Conservation (phyloP, 352 stramenopile species). For the Globisporangium ultimum region DNA sequence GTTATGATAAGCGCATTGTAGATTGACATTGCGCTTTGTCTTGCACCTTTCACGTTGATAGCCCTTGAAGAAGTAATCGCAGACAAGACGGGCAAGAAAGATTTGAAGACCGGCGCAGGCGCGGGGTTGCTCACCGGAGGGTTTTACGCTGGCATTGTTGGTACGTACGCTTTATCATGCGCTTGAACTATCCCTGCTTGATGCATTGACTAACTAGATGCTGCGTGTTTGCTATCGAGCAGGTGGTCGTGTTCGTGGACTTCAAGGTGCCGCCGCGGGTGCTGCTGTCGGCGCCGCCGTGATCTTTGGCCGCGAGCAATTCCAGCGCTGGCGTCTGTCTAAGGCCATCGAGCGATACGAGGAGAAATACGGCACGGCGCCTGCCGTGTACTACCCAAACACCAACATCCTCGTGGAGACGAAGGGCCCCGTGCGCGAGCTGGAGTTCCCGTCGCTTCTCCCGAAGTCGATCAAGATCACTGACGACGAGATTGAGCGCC, state of each 20-base stretch:
- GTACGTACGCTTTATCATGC: constrained; percentile 22
- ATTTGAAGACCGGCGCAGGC: constrained; percentile 50
- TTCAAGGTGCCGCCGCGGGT: constrained; percentile 66
- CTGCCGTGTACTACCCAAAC: constrained; percentile 61
- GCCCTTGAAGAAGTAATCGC: constrained; percentile 77
- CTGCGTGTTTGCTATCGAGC: not conserved
- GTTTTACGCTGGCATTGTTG: constrained; percentile 67
- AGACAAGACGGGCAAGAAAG: constrained; percentile 60
- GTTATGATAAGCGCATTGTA: not conserved
- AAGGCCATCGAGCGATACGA: constrained; percentile 80
- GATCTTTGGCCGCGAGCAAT: constrained; percentile 64
- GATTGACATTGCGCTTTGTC: not conserved
- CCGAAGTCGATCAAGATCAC: constrained; percentile 63
- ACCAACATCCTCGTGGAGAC: constrained; percentile 58
- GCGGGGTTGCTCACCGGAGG: constrained; percentile 65
- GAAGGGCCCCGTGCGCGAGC: constrained; percentile 44
- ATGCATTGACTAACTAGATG: not conserved
- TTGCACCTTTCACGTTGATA: constrained; percentile 9
- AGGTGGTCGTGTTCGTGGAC: constrained; percentile 63
- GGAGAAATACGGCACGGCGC: constrained; percentile 66
- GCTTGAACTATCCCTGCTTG: not conserved
- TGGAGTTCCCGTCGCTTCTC: constrained; percentile 73
- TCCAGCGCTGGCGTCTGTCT: constrained; percentile 70
- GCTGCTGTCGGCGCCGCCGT: constrained; percentile 55
- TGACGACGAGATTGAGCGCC: constrained; percentile 76